Evolutionary conservation across 768 basidiomycete species (phyloP).

Genomic region (Coprinellus aureogranulatus): DNA sequence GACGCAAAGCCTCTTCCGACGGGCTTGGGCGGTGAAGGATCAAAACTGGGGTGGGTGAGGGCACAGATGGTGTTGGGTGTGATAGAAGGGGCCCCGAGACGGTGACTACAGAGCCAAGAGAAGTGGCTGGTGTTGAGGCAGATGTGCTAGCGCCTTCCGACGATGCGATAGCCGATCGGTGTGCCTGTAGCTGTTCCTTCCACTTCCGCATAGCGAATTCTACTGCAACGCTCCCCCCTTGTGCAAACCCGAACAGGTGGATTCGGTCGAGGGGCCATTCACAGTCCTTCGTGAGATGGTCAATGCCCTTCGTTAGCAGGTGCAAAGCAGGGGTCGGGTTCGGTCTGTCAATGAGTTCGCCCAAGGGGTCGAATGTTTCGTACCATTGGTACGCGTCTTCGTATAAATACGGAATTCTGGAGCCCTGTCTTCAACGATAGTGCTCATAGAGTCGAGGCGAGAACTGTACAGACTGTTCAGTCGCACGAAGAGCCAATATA

Average conservation of each 20-base stretch:
- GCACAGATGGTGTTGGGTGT: constrained; percentile 58
- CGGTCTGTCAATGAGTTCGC: constrained; percentile 66
- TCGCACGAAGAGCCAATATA: constrained; percentile 74
- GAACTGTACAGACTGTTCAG: constrained; percentile 56
- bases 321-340: constrained; percentile 71
- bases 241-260: constrained; percentile 85
- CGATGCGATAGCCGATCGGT: constrained; percentile 9
- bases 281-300: constrained; percentile 58
- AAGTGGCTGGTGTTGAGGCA: constrained; percentile 17
- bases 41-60: constrained; percentile 61
- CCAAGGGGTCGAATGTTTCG: constrained; percentile 74
- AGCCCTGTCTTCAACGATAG: background rate
- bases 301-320: constrained; percentile 49
- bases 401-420: constrained; percentile 74
- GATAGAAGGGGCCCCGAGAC: constrained; percentile 76
- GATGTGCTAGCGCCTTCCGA: background rate
- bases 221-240: constrained; percentile 76
- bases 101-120: constrained; percentile 65
- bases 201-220: constrained; percentile 65
- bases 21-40: constrained; percentile 55
- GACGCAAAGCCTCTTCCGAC: constrained; percentile 40
- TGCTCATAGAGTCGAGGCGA: background rate
- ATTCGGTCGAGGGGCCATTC: constrained; percentile 67
- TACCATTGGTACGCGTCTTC: constrained; percentile 88
- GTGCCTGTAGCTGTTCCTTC: constrained; percentile 33